Percentiles rank a stretch among this genome's conserved stretches.
These are phyloP conservation scores for Teunomyces tritomae DNA, from an alignment of 805 yeast genomes.

Conservation along the genomic window DNA sequence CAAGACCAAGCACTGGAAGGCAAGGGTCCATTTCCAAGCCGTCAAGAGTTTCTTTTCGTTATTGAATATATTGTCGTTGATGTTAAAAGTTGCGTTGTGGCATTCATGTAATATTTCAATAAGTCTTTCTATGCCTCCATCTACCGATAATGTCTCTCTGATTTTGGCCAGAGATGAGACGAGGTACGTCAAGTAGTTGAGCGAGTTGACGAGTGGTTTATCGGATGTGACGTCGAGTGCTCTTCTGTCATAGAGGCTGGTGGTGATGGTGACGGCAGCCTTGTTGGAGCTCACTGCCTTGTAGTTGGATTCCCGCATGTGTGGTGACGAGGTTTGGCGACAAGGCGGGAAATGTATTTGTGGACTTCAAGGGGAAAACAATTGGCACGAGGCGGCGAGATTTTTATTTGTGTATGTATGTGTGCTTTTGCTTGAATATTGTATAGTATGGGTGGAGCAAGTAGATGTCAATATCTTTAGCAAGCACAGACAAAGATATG, in stretches of 20 bases:
- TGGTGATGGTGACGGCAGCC: constrained; percentile 90
- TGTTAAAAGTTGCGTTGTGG: constrained; percentile 36
- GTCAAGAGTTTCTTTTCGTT: constrained; percentile 51
- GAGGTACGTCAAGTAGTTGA: constrained; percentile 84
- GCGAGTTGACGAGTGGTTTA: constrained; percentile 85
- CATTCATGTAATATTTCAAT: constrained; percentile 86
- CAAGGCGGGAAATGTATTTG: background rate
- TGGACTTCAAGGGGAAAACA: background rate
- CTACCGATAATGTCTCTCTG: constrained; percentile 81
- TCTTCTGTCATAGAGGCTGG: constrained; percentile 85
- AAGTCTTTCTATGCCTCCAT: constrained; percentile 89
- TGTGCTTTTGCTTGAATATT: too few relatives aligned
- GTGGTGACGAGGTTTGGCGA: background rate
- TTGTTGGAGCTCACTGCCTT: constrained; percentile 73
- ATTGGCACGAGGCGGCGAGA: background rate
- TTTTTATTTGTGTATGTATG: too few relatives aligned
- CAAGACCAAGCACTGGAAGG: constrained; percentile 87
- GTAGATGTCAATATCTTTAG: too few relatives aligned
- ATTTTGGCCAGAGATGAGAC: constrained; percentile 85
- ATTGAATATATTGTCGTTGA: constrained; percentile 30
- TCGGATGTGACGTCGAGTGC: constrained; percentile 90
- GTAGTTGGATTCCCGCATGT: constrained; percentile 91
- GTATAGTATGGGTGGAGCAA: too few relatives aligned
- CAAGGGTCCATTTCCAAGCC: constrained; percentile 98
- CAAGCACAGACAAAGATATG: too few relatives aligned